Base-by-base conservation (phyloP, 73 alveolate genomes). In the Tetrahymena elliotti region DNA sequence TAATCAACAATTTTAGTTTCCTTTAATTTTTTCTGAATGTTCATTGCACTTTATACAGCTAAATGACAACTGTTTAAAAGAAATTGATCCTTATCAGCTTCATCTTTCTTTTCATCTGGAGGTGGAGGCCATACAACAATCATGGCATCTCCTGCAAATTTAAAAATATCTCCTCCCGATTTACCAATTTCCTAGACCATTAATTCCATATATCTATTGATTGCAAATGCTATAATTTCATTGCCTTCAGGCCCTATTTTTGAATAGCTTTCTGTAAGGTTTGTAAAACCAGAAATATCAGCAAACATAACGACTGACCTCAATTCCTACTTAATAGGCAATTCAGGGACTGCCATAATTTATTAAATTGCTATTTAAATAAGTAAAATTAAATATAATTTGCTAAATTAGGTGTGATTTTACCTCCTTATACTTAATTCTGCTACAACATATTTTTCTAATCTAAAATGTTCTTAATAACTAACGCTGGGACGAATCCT, bases 101-200 rank as follows among this genome's bases (percentile, higher is more conserved):
- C 94, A 94, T 41, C 83, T 82, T 83, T 83, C 96, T 31, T 68
- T 68, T 82, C 93, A 20, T 6, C 84, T 8, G 96, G 54, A 22
- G 96, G 94, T 27, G 94, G 96, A 39, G 99, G 99, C 99, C 99
- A 98, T 93, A 98, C 98, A 52, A 98, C 99, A 93, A 97, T 97
- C 97, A 98, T 96, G 8, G 99, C 99, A 93, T 98, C 99, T 31
- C 99, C 99, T 31, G 98, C 99, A 95, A 98, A 97, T 96, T 98
- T 98, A 38, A 98, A 98, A 13, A 98, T 97, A 96, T 98, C 99
- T 33, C 99, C 99, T 13, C 99, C 99, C 95, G 97, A 96, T 93
- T 96, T 98, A 10, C 98, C 98, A 36, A 98, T 96, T 37, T 97
- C 95, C 53, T 97, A 97, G 33, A 98, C 98, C 96, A 98, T 94